phyloP scores from a whole-genome alignment of 73 alveolate species.

The Paramecium tetraurelia region DNA sequence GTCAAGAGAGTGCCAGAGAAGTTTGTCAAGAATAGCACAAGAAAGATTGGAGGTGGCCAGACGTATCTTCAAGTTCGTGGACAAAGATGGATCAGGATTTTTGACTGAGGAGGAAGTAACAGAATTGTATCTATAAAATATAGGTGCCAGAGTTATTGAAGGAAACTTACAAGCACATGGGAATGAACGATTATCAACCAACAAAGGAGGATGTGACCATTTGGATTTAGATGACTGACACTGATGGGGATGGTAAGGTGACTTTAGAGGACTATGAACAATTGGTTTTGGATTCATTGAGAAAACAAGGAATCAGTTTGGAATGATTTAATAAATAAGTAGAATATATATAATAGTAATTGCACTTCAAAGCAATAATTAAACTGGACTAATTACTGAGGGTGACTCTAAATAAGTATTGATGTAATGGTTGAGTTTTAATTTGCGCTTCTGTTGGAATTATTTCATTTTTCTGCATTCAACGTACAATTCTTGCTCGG shows the following conservation, averaged over 20 bases:
- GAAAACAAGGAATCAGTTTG: slow-evolving; percentile 52
- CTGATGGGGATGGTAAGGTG: slow-evolving; percentile 62
- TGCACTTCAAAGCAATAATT: slow-evolving; percentile 18
- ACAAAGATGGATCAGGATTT: slow-evolving; percentile 27
- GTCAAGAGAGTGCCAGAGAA: slow-evolving; percentile 49
- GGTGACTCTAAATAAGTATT: slow-evolving; percentile 23
- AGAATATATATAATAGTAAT: background rate
- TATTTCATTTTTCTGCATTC: background rate
- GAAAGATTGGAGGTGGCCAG: slow-evolving; percentile 49
- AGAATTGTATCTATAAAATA: background rate
- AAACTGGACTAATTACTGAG: slow-evolving; percentile 40
- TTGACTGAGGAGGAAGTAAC: slow-evolving; percentile 36
- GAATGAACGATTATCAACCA: slow-evolving; percentile 56
- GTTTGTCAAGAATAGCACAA: slow-evolving; percentile 32
- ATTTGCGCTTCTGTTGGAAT: background rate
- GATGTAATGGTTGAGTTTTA: slow-evolving; percentile 4
- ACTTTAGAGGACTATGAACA: slow-evolving; percentile 59
- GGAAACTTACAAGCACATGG: slow-evolving; percentile 58
- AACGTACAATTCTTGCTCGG: background rate
- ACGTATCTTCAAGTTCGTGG: slow-evolving; percentile 40
- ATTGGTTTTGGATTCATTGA: slow-evolving; percentile 35
- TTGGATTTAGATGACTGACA: slow-evolving; percentile 59
- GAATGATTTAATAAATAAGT: slow-evolving; percentile 31
- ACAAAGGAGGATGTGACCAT: slow-evolving; percentile 58
- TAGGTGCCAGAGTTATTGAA: slow-evolving; percentile 41